Percentiles rank a stretch among this genome's conserved stretches.
Evolutionary conservation across 352 stramenopile species (phyloP).

Genomic region (Bremia lactucae): DNA sequence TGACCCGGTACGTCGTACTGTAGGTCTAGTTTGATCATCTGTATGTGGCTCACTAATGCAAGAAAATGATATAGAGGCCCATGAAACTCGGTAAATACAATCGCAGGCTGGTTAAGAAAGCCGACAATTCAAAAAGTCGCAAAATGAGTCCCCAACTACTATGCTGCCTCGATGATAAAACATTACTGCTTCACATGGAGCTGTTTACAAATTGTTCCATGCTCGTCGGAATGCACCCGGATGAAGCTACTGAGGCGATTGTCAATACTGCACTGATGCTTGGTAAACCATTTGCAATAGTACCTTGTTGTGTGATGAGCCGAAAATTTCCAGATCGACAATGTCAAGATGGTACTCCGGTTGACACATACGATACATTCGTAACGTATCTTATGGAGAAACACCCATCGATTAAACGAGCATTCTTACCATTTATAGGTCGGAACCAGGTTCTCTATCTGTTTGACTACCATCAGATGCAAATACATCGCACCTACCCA

Average conservation of each 20-base stretch:
- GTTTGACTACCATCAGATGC: constrained; percentile 35
- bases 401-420: constrained; percentile 41
- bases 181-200: constrained; percentile 30
- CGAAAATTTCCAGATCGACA: constrained; percentile 79
- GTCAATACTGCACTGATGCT: constrained; percentile 85
- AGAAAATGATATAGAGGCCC: constrained; percentile 40
- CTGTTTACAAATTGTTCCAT: constrained; percentile 77
- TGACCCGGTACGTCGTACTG: constrained; percentile 45
- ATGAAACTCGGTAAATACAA: constrained; percentile 75
- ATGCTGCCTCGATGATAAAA: constrained; percentile 45
- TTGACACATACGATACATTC: constrained; percentile 78
- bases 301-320: constrained; percentile 95
- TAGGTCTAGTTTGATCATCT: background rate
- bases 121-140: constrained; percentile 13
- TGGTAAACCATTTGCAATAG: constrained; percentile 89
- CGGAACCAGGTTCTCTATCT: constrained; percentile 82
- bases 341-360: constrained; percentile 41
- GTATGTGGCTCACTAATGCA: background rate
- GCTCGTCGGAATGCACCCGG: constrained; percentile 91
- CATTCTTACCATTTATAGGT: constrained; percentile 70
- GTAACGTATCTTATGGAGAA: constrained; percentile 78
- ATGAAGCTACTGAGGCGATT: constrained; percentile 93
- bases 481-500: background rate
- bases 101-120: constrained; percentile 48
- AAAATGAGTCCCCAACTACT: constrained; percentile 46